Evolutionary conservation across 495 filamentous ascomycete species (phyloP).

Genomic region (Aspergillus haitiensis): DNA sequence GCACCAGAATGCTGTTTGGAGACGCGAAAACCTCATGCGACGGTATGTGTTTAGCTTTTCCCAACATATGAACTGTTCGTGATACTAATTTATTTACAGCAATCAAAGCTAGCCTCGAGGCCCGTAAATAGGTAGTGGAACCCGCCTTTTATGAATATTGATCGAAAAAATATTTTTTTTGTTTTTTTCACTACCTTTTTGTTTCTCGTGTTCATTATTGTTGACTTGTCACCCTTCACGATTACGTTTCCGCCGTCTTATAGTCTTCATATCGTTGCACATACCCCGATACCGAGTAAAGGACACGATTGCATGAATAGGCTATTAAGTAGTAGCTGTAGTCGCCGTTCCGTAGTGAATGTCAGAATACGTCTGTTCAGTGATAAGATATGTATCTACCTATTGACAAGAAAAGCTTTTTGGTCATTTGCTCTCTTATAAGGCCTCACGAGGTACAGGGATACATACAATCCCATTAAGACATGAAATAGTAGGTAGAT

Average conservation of each 20-base stretch:
- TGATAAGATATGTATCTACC: too few species aligned
- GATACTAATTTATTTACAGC: constrained; percentile 25
- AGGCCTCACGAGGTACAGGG: too few species aligned
- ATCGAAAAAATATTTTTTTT: not conserved
- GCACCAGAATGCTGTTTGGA: constrained; percentile 81
- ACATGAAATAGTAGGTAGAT: too few species aligned
- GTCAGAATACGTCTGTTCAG: too few species aligned
- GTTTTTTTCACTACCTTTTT: not conserved
- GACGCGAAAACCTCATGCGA: constrained; percentile 80
- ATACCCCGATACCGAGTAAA: not conserved
- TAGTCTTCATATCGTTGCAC: not conserved
- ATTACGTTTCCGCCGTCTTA: not conserved
- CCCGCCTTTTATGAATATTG: not conserved
- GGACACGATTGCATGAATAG: too few species aligned
- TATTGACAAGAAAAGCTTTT: too few species aligned
- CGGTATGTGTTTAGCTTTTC: constrained; percentile 38
- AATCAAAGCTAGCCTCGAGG: constrained; percentile 45
- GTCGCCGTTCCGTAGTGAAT: too few species aligned
- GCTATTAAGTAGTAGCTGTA: too few species aligned
- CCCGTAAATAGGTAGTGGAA: constrained; percentile 32
- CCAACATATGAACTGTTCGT: not conserved
- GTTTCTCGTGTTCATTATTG: not conserved
- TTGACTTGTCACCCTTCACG: too few species aligned
- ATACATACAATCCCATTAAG: too few species aligned
- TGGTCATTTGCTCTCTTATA: too few species aligned